phyloP scores from a whole-genome alignment of 164 flowering plant genomes.

The Santalum album region DNA sequence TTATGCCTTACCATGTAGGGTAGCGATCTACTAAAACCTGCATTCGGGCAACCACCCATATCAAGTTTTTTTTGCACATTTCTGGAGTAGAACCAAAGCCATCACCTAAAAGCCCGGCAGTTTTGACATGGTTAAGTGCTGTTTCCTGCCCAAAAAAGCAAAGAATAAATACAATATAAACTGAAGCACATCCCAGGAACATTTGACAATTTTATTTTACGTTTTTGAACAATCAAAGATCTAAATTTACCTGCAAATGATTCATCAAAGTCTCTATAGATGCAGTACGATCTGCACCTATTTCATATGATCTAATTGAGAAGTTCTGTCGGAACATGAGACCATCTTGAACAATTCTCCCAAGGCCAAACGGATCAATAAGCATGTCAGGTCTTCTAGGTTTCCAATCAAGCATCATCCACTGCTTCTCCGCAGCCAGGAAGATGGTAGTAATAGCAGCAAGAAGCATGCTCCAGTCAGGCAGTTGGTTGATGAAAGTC shows the following conservation, averaged over 20 bases:
- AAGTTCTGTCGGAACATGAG: slow-evolving; percentile 76
- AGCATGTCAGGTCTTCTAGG: slow-evolving; percentile 77
- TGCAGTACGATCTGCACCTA: slow-evolving; percentile 93
- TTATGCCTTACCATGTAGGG: slow-evolving; percentile 73
- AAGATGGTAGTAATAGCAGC: slow-evolving; percentile 93
- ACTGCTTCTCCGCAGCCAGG: slow-evolving; percentile 96
- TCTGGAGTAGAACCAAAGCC: slow-evolving; percentile 97
- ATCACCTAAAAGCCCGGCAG: slow-evolving; percentile 77
- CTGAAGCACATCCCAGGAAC: too few species aligned
- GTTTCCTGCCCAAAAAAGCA: slow-evolving; percentile 57
- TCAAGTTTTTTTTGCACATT: slow-evolving; percentile 76
- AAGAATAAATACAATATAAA: not conserved
- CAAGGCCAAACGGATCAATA: slow-evolving; percentile 67
- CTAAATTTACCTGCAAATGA: slow-evolving; percentile 76
- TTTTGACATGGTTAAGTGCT: slow-evolving; percentile 85
- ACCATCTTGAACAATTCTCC: slow-evolving; percentile 84
- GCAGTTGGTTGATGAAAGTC: slow-evolving; percentile 80
- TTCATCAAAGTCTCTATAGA: slow-evolving; percentile 94
- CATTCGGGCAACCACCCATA: slow-evolving; percentile 96
- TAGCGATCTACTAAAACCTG: slow-evolving; percentile 84
- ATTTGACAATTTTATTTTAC: too few species aligned
- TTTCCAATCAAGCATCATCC: slow-evolving; percentile 96
- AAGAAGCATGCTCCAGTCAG: slow-evolving; percentile 99
- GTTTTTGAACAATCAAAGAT: too few species aligned
- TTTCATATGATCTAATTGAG: slow-evolving; percentile 90